Evolutionary conservation across 1,284 basidiomycete genomes (phyloP), one percentile per base, ranked within the genome.

Genomic region (Sphaerobolus stellatus): DNA sequence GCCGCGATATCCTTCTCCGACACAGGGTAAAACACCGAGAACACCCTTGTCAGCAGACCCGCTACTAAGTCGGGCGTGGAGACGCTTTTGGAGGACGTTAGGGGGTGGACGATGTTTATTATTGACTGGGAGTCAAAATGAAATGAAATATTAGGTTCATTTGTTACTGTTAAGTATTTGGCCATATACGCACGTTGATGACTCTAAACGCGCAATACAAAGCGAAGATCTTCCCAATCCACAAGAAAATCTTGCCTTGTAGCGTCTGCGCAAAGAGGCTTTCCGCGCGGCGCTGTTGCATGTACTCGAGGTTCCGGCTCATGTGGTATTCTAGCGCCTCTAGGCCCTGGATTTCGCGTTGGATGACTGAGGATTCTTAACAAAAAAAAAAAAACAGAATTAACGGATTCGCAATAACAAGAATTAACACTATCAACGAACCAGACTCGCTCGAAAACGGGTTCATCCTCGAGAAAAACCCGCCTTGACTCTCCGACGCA

Each of bases 311-410:
- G 57, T 83, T 83, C 5, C 74, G 73, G 38, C 70, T 68, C 86
- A 90, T 90, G 62, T 90, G 79, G 43, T 80, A 76, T 64, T 88
- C 84, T 0, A 91, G 75, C 0, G 84, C 79, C 59, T 82, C 72
- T 7, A 91, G 73, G 1, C 86, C 88, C 20, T 73, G 71, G 14
- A 89, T 65, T 65, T 90, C 88, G 61, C 82, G 68, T 28, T 61
- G 62, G 5, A 74, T 59, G 2, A 68, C 63, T 1, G 69, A 67
- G 24, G 71, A 52, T 49, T 73, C 73, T 73, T 25, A 50, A n/a
- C n/a, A n/a, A n/a, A 25, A 50, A 22, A 66, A 60, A 61, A 31
- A 43, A 45, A 27, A 48, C 11, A 52, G 38, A 50, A 27, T 56
- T 34, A 18, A 53, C 31, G 18, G 14, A 25, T 43, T n/a, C 18